A percentile compares a stretch with the other conserved stretches of the same genome.
These are phyloP conservation scores for Talaromyces borbonicus DNA, from an alignment of 495 filamentous ascomycete genomes.

Conservation along the genomic window DNA sequence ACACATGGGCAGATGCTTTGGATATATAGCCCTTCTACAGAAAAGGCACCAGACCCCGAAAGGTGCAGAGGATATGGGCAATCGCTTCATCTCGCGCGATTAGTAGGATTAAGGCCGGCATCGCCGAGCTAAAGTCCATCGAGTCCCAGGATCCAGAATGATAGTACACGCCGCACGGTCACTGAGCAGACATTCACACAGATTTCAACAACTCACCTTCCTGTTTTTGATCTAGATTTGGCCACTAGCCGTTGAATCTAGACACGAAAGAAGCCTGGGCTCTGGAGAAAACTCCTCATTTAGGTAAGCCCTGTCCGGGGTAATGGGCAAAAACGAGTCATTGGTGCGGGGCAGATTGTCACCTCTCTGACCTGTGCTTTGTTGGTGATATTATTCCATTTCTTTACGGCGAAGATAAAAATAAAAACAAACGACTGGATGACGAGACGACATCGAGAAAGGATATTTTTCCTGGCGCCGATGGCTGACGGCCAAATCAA, in stretches of 20 bases:
- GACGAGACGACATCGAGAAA: too few relatives aligned
- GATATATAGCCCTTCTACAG: too few relatives aligned
- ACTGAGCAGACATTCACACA: too few relatives aligned
- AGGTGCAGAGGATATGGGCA: too few relatives aligned
- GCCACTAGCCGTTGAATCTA: neutral
- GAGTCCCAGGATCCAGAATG: too few relatives aligned
- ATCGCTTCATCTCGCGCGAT: too few relatives aligned
- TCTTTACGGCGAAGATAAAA: too few relatives aligned
- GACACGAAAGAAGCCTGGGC: neutral
- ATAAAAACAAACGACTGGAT: neutral
- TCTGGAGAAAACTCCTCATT: conserved; percentile 1
- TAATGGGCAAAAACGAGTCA: neutral
- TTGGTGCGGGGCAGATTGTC: neutral
- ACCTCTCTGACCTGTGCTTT: neutral
- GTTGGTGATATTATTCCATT: neutral
- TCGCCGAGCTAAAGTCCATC: too few relatives aligned
- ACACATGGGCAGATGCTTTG: too few relatives aligned
- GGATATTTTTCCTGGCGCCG: neutral
- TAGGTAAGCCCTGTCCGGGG: conserved; percentile 1
- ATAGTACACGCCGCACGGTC: too few relatives aligned
- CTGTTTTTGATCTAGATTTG: neutral
- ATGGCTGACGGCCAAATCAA: conserved; percentile 1
- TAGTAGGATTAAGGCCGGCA: too few relatives aligned
- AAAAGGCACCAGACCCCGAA: too few relatives aligned
- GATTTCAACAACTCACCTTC: neutral